Percentiles rank a stretch among this genome's conserved stretches.
Conservation (phyloP, 257 asterid genomes). For the Verbascum thapsus region DNA sequence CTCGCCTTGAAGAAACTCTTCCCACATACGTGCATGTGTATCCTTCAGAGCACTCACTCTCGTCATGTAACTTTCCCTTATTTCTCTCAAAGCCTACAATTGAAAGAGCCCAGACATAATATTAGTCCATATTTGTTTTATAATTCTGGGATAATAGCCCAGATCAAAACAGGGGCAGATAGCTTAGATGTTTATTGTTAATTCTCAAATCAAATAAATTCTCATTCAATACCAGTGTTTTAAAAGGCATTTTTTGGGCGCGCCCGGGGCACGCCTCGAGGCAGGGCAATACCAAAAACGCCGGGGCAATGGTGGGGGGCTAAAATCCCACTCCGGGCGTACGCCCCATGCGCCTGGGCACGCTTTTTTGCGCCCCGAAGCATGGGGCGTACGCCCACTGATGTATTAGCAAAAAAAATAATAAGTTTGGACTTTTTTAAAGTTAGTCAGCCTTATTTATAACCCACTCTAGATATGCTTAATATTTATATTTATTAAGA, state of each 20-base stretch:
- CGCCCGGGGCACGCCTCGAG: too few relatives aligned
- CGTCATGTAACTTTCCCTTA: conserved; percentile 67
- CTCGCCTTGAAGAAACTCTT: conserved; percentile 76
- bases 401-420: too few relatives aligned
- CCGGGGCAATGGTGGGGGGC: too few relatives aligned
- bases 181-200: conserved; percentile 7
- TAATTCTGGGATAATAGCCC: conserved; percentile 17
- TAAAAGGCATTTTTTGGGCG: background rate
- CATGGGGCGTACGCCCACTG: too few relatives aligned
- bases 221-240: background rate
- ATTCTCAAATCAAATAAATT: background rate
- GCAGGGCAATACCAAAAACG: too few relatives aligned
- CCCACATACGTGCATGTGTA: conserved; percentile 78
- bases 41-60: conserved; percentile 59
- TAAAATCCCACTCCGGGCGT: too few relatives aligned
- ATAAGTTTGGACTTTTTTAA: too few relatives aligned
- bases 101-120: conserved; percentile 29
- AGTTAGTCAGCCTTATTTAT: too few relatives aligned
- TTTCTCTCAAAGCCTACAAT: conserved; percentile 67
- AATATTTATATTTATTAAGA: too few relatives aligned
- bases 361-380: too few relatives aligned
- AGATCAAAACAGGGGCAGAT: conserved; percentile 10
- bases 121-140: conserved; percentile 17
- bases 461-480: too few relatives aligned
- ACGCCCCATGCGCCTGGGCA: too few relatives aligned